phyloP scores from a whole-genome alignment of 23 red algal species.

The Gracilaria gracilis region DNA sequence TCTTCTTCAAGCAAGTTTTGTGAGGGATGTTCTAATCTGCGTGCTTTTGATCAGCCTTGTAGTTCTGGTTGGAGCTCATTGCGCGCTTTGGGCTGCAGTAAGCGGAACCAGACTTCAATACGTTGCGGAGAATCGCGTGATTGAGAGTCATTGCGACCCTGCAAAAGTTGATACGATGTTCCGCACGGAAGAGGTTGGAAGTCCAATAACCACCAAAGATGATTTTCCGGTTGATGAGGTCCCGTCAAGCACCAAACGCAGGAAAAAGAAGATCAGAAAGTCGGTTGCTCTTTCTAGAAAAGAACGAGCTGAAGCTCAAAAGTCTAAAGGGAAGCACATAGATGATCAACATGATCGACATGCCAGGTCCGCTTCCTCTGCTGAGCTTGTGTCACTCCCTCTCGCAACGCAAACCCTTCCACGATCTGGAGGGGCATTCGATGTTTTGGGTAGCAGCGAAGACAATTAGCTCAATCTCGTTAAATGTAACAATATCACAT shows the following conservation, averaged over 20 bases:
- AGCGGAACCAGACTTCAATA: constrained; percentile 4
- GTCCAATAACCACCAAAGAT: constrained; percentile 8
- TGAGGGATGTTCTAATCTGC: constrained; percentile 49
- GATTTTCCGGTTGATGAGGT: not conserved
- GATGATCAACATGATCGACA: not conserved
- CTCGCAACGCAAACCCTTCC: not conserved
- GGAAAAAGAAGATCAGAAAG: constrained; percentile 21
- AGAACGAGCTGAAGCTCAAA: not conserved
- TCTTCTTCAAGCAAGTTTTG: not conserved
- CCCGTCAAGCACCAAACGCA: not conserved
- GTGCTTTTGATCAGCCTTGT: constrained; percentile 20
- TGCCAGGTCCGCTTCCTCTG: not conserved
- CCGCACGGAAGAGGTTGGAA: not conserved
- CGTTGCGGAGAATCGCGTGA: not conserved
- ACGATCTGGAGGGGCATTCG: not conserved
- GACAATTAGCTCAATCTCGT: not conserved
- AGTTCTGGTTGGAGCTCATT: constrained; percentile 45
- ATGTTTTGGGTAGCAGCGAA: not conserved
- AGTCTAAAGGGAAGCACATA: not conserved
- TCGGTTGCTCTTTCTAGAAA: not conserved
- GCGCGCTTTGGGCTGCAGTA: constrained; percentile 57
- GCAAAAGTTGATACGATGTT: not conserved
- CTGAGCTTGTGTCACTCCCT: constrained; percentile 16
- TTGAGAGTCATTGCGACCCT: not conserved
- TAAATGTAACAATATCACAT: not conserved